These are phyloP conservation scores for Solanum pinnatisectum DNA, from an alignment of 257 asterid species.

Conservation along the genomic window DNA sequence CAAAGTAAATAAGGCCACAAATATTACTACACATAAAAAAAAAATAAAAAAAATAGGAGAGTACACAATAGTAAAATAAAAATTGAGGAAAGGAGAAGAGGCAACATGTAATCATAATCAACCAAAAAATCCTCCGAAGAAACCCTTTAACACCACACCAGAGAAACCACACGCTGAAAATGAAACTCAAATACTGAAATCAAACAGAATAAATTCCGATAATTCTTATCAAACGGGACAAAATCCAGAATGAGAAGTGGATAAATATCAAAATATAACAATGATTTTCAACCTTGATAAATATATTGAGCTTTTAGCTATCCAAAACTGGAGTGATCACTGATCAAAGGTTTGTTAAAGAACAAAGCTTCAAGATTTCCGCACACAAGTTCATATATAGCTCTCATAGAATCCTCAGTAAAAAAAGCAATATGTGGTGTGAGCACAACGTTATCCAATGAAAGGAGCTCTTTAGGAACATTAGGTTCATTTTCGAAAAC, in stretches of 20 bases:
- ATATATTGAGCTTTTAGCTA: neutral
- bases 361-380: conserved; percentile 29
- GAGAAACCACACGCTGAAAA: too few relatives aligned
- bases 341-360: conserved; percentile 18
- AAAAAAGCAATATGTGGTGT: conserved; percentile 34
- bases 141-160: too few relatives aligned
- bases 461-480: conserved; percentile 23
- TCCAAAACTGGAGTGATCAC: conserved; percentile 16
- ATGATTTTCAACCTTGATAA: too few relatives aligned
- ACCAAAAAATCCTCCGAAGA: too few relatives aligned
- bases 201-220: too few relatives aligned
- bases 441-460: conserved; percentile 52
- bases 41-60: too few relatives aligned
- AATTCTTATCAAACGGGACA: conserved; percentile 11
- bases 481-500: conserved; percentile 28
- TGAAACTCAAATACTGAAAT: too few relatives aligned
- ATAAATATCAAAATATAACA: neutral
- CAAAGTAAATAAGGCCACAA: too few relatives aligned
- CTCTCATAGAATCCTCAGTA: conserved; percentile 17
- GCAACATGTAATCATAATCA: too few relatives aligned
- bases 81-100: too few relatives aligned
- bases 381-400: conserved; percentile 2
- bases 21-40: too few relatives aligned
- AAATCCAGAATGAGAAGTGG: neutral
- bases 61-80: too few relatives aligned